A percentile compares a stretch with the other conserved stretches of the same genome.
Conservation (phyloP, 306 rosid genomes). For the Begonia loranthoides region DNA sequence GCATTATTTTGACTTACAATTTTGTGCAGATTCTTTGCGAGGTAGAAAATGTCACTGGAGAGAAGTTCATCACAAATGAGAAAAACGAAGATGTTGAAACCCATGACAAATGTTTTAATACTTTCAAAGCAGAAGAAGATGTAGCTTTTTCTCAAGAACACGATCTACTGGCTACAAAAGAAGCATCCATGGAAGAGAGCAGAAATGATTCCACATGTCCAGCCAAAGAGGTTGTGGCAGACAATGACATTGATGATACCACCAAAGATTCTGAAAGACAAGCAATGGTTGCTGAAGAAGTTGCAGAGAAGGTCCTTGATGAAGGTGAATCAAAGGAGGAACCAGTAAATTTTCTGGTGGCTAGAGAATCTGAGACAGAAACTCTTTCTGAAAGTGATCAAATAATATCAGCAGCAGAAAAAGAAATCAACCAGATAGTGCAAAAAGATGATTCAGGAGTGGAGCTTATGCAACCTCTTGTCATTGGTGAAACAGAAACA, state of each 20-base stretch:
- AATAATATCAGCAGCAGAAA: background rate
- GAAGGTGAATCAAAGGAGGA: background rate
- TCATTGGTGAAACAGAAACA: background rate
- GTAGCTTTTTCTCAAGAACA: constrained; percentile 4
- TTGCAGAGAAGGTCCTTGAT: constrained; percentile 1
- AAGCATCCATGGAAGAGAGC: constrained; percentile 9
- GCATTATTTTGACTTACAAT: no score
- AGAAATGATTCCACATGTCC: constrained; percentile 1
- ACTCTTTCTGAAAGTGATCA: background rate
- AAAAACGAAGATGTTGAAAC: constrained; percentile 4
- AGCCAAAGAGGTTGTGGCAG: constrained; percentile 3
- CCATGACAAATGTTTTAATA: constrained; percentile 1
- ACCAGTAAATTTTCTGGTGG: background rate
- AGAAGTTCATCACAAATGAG: constrained; percentile 9
- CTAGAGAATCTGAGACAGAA: background rate
- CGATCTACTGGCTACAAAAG: background rate
- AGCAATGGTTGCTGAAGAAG: constrained; percentile 7
- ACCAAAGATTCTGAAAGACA: background rate
- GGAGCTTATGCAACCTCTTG: background rate
- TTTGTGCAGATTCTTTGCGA: background rate
- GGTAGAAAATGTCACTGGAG: constrained; percentile 8
- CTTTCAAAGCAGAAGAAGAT: constrained; percentile 11
- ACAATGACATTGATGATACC: background rate
- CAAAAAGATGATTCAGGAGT: background rate
- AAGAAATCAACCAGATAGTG: background rate